These are phyloP conservation scores for Coprinellus micaceus DNA, from an alignment of 768 basidiomycete species.

Conservation along the genomic window DNA sequence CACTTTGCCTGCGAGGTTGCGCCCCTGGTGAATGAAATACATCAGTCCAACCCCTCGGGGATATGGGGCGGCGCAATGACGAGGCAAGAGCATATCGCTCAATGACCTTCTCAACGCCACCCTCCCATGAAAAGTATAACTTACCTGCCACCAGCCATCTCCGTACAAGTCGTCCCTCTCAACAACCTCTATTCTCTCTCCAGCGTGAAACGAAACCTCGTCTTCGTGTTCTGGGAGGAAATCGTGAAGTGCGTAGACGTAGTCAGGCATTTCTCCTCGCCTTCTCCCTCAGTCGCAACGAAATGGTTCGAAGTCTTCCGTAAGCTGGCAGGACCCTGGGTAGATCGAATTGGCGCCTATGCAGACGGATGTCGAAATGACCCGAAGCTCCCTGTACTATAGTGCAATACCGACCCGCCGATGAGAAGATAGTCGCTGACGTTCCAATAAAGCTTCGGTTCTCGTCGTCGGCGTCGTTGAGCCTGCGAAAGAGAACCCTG, in stretches of 20 bases:
- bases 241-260: slow-evolving; percentile 85
- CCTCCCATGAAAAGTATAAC: slow-evolving; percentile 17
- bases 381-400: too few species aligned
- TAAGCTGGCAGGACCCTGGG: neutral
- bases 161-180: slow-evolving; percentile 91
- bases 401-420: too few species aligned
- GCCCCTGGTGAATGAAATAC: slow-evolving; percentile 50
- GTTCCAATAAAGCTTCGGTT: neutral
- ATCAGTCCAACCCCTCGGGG: neutral
- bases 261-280: slow-evolving; percentile 56
- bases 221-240: slow-evolving; percentile 93
- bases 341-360: neutral
- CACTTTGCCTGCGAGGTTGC: slow-evolving; percentile 73
- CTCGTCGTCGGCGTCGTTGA: neutral
- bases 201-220: slow-evolving; percentile 81
- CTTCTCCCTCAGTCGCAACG: neutral
- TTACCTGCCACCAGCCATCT: slow-evolving; percentile 91
- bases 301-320: neutral
- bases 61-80: neutral
- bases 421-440: too few species aligned
- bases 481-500: neutral
- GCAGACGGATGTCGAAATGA: too few species aligned
- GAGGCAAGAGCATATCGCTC: neutral
- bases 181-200: slow-evolving; percentile 84
- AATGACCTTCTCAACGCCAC: neutral